These are phyloP conservation scores for Aristolochia fimbriata DNA, from an alignment of 164 flowering plant genomes.

Conservation along the genomic window DNA sequence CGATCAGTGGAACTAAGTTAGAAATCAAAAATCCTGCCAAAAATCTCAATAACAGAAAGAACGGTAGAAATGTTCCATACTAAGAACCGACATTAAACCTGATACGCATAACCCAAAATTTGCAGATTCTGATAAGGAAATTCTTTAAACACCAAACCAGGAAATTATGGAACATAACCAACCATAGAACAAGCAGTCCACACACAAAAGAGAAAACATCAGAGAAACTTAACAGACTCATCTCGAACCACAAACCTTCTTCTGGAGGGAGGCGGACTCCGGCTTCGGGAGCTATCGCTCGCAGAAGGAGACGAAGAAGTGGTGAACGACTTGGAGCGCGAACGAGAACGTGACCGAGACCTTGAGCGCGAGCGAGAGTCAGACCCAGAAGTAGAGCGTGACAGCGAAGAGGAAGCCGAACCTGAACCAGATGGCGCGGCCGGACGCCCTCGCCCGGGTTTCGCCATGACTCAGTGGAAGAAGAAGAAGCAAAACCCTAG, in stretches of 20 bases:
- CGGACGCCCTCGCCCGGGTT: constrained; percentile 33
- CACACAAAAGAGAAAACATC: not conserved
- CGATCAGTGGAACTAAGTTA: not conserved
- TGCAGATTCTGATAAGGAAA: not conserved
- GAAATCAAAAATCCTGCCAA: not conserved
- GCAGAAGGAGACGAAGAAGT: constrained; percentile 1
- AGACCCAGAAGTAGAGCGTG: constrained; percentile 30
- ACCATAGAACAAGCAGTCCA: not conserved
- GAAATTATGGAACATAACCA: not conserved
- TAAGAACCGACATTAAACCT: not conserved
- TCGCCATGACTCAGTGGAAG: constrained; percentile 20
- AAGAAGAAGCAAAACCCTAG: constrained; percentile 6
- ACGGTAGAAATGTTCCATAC: not conserved
- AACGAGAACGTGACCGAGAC: constrained; percentile 46
- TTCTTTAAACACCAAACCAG: not conserved
- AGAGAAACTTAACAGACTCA: not conserved
- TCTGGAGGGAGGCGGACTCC: not conserved
- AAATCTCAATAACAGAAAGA: not conserved
- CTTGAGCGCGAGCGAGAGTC: constrained; percentile 36
- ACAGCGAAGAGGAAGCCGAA: constrained; percentile 19
- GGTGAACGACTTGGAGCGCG: constrained; percentile 56
- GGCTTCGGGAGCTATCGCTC: constrained; percentile 1
- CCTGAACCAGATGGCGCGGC: constrained; percentile 20
- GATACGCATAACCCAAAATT: not conserved
- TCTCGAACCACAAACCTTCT: not conserved